Percentiles rank a stretch among this genome's conserved stretches.
phyloP scores from a whole-genome alignment of 768 basidiomycete genomes.

The Lactarius hengduanensis region DNA sequence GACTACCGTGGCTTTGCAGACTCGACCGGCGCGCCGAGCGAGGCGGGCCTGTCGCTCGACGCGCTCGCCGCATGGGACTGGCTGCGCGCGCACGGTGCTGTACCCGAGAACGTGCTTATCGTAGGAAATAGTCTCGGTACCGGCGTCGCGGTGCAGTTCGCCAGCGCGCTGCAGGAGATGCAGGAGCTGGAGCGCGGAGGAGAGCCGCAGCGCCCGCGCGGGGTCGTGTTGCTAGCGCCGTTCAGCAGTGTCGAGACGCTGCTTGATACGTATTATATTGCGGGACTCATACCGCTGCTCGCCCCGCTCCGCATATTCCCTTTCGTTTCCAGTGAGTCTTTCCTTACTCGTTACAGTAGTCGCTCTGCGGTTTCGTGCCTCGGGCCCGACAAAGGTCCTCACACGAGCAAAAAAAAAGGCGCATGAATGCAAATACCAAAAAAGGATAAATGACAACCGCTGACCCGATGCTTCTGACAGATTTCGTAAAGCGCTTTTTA shows the following conservation, averaged over 20 bases:
- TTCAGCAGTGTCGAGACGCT: constrained; percentile 43
- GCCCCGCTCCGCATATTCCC: constrained; percentile 68
- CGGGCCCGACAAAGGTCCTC: neutral
- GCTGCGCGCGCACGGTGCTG: constrained; percentile 58
- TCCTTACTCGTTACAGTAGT: neutral
- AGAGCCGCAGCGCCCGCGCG: constrained; percentile 37
- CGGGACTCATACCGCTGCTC: constrained; percentile 67
- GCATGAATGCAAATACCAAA: neutral
- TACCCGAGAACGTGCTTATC: constrained; percentile 60
- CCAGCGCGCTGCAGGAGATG: constrained; percentile 42
- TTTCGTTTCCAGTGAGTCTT: constrained; percentile 55
- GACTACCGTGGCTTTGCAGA: constrained; percentile 95
- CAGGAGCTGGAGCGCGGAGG: constrained; percentile 29
- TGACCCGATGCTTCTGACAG: constrained; percentile 35
- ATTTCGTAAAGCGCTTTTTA: constrained; percentile 52
- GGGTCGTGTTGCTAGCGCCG: constrained; percentile 44
- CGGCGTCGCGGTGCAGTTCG: constrained; percentile 56
- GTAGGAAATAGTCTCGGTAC: constrained; percentile 91
- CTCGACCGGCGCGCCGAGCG: constrained; percentile 74
- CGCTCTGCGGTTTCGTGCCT: neutral
- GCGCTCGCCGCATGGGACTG: constrained; percentile 81
- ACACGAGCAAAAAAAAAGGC: neutral
- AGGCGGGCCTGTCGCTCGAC: constrained; percentile 69
- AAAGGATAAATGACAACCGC: constrained; percentile 4
- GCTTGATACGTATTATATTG: constrained; percentile 64